Conservation (phyloP, 2,329 filamentous ascomycete genomes). For the Talaromyces albobiverticillius region DNA sequence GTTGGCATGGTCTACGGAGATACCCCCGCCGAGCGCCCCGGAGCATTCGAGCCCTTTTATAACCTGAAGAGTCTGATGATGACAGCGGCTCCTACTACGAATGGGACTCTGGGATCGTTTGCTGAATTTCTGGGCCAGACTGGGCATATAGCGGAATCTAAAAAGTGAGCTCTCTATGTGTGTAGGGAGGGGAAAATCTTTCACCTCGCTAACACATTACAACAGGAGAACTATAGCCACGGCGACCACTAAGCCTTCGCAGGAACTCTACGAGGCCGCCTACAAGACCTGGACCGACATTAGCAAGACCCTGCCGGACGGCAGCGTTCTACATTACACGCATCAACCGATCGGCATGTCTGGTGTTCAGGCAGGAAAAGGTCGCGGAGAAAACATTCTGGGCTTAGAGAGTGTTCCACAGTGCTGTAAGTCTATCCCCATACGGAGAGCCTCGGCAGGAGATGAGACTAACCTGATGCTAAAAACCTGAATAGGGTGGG, state of each 20-base stretch:
- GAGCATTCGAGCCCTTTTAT: not conserved
- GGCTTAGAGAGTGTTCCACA: slow-evolving; percentile 7
- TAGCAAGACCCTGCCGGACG: not conserved
- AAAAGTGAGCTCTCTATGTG: no score
- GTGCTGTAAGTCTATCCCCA: not conserved
- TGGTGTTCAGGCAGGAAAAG: slow-evolving; percentile 10
- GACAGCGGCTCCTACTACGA: not conserved
- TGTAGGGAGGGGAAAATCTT: no score
- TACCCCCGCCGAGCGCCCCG: not conserved
- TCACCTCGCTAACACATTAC: not conserved
- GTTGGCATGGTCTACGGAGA: slow-evolving; percentile 14
- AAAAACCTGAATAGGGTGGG: slow-evolving; percentile 1
- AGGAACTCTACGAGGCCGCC: slow-evolving; percentile 10
- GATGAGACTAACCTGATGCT: not conserved
- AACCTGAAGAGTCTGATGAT: slow-evolving; percentile 4
- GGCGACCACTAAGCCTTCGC: slow-evolving; percentile 7
- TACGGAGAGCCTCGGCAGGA: not conserved
- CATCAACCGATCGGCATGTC: slow-evolving; percentile 14
- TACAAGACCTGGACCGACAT: slow-evolving; percentile 3
- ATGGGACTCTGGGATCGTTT: slow-evolving; percentile 4
- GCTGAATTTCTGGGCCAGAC: not conserved
- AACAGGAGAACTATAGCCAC: slow-evolving; percentile 10
- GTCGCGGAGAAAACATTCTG: slow-evolving; percentile 14
- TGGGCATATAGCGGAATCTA: not conserved
- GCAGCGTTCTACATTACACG: slow-evolving; percentile 3